Base-by-base conservation (phyloP, 768 basidiomycete genomes). In the Suillus variegatus region DNA sequence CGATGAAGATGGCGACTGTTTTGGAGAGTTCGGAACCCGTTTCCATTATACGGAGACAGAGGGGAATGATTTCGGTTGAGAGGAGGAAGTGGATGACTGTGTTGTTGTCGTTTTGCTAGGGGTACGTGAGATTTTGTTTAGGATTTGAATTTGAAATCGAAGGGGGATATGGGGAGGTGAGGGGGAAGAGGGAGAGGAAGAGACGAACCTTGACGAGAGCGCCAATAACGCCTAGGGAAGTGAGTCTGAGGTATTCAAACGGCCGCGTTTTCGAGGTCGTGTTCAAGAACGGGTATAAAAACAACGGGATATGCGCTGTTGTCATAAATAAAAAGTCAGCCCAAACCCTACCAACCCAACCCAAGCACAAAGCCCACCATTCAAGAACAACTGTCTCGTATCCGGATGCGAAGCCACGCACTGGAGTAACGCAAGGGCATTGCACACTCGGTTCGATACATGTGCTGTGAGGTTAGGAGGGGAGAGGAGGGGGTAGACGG, bases 11-110 rank as follows among this genome's bases (percentile, higher is more conserved):
- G 51, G 97, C 97, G 54, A 99, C 97, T 1, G 97, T 99, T 81
- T 99, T 99, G 65, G 93, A 95, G 20, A 99, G 87, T 72, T 99
- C 97, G 4, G 96, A 97, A 51, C 97, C 97, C 4, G 97, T 98
- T 78, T 99, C 97, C 97, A 99, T 99, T 77, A 99, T 99, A 61
- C 97, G 91, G 60, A 99, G 88, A 76, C 97, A 99, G 68, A 99
- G 91, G 43, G 97, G 97, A 75, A 99, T 99, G 77, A 99, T 99
- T 82, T 99, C 97, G 62, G 97, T 99, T 5, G 96, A 97, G 54
- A 99, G 87, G 51, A 99, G 85, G 84, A 99, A 99, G 81, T 98
- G 97, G 78, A 99, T 99, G 70, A 99, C 97, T 64, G 97, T 92
- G 72, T 90, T 95, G 79, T 99, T 99, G 79, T 99, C 97, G 75